These are phyloP conservation scores for Phlyctochytrium planicorne DNA, from an alignment of 192 early-diverging fungal genomes.

Conservation along the genomic window DNA sequence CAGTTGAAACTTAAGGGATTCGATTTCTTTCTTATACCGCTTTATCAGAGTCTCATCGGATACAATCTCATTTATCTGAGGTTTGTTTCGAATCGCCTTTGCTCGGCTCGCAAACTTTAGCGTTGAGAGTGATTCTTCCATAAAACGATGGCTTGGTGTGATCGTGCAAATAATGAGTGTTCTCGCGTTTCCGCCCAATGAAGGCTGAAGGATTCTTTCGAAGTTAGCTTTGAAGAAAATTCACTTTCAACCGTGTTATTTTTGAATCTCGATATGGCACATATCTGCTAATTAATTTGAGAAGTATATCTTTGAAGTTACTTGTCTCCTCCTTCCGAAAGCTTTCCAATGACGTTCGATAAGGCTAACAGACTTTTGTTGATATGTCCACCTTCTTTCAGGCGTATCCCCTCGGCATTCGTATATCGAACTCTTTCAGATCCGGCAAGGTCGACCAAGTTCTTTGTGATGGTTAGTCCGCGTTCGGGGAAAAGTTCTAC, in stretches of 20 bases:
- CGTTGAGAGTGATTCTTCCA: constrained; percentile 85
- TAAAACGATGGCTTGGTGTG: constrained; percentile 1
- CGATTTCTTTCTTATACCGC: constrained; percentile 76
- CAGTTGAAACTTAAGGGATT: too few relatives aligned
- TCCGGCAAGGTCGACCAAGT: constrained; percentile 96
- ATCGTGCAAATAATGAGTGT: constrained; percentile 92
- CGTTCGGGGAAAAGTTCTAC: not conserved
- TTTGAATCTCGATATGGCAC: constrained; percentile 98
- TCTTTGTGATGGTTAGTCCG: constrained; percentile 40
- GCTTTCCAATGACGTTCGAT: constrained; percentile 77
- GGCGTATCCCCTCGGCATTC: constrained; percentile 73
- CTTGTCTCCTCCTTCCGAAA: constrained; percentile 57
- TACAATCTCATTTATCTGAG: constrained; percentile 73
- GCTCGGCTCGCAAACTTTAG: constrained; percentile 92
- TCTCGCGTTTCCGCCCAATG: constrained; percentile 86
- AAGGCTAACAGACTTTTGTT: constrained; percentile 61
- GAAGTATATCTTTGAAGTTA: not conserved
- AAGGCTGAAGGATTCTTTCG: constrained; percentile 84
- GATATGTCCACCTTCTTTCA: constrained; percentile 91
- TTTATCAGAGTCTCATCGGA: constrained; percentile 80
- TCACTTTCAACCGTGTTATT: constrained; percentile 56
- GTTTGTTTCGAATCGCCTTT: constrained; percentile 81
- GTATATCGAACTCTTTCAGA: constrained; percentile 81
- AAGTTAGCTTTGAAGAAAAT: not conserved
- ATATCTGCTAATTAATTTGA: constrained; percentile 48